Evolutionary conservation across 257 asterid genomes (phyloP), one percentile per base, ranked within the genome.

Genomic region (Asclepias syriaca): DNA sequence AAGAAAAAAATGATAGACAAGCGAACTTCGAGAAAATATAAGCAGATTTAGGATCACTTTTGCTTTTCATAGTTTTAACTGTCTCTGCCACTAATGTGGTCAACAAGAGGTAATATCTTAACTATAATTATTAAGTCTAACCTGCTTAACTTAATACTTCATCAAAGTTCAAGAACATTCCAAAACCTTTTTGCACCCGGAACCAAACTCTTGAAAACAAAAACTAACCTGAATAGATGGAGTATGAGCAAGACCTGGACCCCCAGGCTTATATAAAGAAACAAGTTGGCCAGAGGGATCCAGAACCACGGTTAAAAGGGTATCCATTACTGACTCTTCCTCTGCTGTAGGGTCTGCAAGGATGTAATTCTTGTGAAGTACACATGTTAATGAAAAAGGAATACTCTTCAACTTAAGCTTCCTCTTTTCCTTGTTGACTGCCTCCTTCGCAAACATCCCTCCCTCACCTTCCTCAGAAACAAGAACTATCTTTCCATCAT

Each of bases 301-400:
- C 74, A 90, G 83, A 34, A 90, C 97, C 64, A 90, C 95, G 11
- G 96, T 86, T 29, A 95, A 78, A 67, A 61, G 84, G 21, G 96
- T 92, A 73, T 92, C 98, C 99, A 95, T 92, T 32, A 90, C 73
- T 8, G 96, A 85, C 85, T 95, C 99, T 88, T 95, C 99, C 85
- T 95, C 98, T 7, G 91, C 87, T 56, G 99, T 87, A 50, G 99
- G 97, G 81, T 95, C 98, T 6, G 98, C 98, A 51, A 95, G 82
- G 81, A 95, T 87, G 89, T 90, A 90, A 76, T 90, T 87, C 84
- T 92, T 83, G 87, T 90, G 96, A 74, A 95, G 90, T 75, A 87
- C 18, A 85, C 98, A 92, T 37, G 99, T 90, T 75, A 89, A 85
- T 69, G 98, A 83, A 77, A 88, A 86, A 19, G 92, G 96, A 43